Conservation (phyloP, 2,329 filamentous ascomycete species). For the Trichophyton schoenleinii region DNA sequence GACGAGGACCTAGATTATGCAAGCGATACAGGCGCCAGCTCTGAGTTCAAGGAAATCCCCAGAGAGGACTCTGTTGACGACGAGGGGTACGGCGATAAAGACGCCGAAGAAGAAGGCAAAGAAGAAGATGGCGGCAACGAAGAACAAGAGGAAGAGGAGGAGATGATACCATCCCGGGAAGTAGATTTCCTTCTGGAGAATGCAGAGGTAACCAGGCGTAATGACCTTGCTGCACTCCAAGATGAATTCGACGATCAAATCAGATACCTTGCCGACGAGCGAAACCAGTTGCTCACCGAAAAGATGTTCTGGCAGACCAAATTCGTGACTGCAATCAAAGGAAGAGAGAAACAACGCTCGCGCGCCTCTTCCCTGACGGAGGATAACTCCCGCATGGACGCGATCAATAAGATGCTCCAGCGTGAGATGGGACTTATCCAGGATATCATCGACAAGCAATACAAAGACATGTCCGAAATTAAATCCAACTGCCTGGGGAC, state of each 20-base stretch:
- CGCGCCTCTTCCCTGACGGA: not conserved
- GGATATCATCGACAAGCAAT: slow-evolving; percentile 1
- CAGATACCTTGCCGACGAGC: not conserved
- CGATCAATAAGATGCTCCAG: not conserved
- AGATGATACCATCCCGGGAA: slow-evolving; percentile 3
- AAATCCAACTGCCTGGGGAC: not conserved
- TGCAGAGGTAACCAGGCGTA: slow-evolving; percentile 4
- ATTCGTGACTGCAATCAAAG: slow-evolving; percentile 6
- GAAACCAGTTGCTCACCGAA: not conserved
- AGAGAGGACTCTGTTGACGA: not conserved
- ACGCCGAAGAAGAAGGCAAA: not conserved
- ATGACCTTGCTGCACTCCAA: slow-evolving; percentile 3
- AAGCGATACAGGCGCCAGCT: not conserved
- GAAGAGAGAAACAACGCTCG: not conserved
- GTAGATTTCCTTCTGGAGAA: slow-evolving; percentile 6
- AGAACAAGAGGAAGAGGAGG: not conserved
- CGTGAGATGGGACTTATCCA: slow-evolving; percentile 2
- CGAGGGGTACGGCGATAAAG: not conserved
- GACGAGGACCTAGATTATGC: not conserved
- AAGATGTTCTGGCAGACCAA: slow-evolving; percentile 5
- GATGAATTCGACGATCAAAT: slow-evolving; percentile 7
- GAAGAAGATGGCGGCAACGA: not conserved
- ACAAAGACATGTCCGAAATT: not conserved
- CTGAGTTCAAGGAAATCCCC: not conserved
- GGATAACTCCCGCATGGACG: not conserved